Evolutionary conservation across 371 early-diverging fungal species (phyloP).

Genomic region (Sporodiniella umbellata): DNA sequence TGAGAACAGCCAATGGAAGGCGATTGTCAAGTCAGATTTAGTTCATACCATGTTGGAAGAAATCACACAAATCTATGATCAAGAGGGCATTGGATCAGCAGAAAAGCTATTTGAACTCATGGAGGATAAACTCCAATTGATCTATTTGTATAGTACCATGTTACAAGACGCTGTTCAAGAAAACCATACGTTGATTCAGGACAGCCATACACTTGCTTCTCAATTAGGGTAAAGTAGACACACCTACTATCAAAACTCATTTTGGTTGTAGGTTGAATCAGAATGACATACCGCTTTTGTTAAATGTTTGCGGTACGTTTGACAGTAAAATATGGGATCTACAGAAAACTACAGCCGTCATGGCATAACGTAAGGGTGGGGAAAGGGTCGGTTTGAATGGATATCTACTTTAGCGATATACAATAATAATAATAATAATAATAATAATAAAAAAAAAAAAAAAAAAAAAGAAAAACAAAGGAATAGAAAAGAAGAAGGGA

Average conservation of each 20-base stretch:
- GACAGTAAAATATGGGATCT: constrained; percentile 31
- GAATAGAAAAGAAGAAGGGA: too few species aligned
- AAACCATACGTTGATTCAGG: constrained; percentile 11
- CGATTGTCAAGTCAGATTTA: constrained; percentile 23
- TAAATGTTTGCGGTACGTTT: constrained; percentile 41
- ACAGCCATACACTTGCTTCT: constrained; percentile 18
- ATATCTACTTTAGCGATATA: too few species aligned
- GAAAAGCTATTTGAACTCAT: constrained; percentile 10
- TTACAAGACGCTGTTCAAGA: constrained; percentile 37
- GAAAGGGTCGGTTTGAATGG: too few species aligned
- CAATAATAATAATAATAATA: too few species aligned
- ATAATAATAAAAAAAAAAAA: too few species aligned
- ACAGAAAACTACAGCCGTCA: background rate
- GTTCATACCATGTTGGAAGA: constrained; percentile 24
- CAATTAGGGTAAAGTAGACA: constrained; percentile 28
- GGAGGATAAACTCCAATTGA: constrained; percentile 40
- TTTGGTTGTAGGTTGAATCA: constrained; percentile 12
- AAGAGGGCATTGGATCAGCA: background rate
- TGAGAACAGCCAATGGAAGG: constrained; percentile 20
- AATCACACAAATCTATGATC: constrained; percentile 23
- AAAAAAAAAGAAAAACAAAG: too few species aligned
- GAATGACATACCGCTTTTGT: constrained; percentile 37
- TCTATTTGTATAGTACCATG: constrained; percentile 39
- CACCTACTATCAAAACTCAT: background rate
- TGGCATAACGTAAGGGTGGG: too few species aligned